These are phyloP conservation scores for Kokia cookei DNA, from an alignment of 441 rosid genomes.

Conservation along the genomic window DNA sequence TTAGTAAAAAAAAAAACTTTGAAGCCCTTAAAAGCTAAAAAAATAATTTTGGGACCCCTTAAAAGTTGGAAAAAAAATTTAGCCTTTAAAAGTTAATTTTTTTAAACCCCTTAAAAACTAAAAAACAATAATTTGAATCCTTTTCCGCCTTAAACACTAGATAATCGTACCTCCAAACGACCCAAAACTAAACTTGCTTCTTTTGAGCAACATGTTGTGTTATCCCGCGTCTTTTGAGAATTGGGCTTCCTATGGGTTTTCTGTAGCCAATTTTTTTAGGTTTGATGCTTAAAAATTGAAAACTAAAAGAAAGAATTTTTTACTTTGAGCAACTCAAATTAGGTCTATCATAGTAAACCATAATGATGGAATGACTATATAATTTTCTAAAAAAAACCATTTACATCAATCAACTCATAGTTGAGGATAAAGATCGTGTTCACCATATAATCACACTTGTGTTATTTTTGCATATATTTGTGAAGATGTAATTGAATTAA, in stretches of 20 bases:
- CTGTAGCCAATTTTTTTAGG: background rate
- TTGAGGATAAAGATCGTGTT: background rate
- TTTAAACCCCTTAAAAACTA: too few species aligned
- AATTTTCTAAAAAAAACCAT: background rate
- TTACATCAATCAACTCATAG: background rate
- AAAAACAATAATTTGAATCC: too few species aligned
- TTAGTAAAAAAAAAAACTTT: too few species aligned
- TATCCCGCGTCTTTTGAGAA: background rate
- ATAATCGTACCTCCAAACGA: too few species aligned
- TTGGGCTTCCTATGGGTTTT: background rate
- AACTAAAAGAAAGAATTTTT: background rate
- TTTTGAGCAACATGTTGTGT: background rate
- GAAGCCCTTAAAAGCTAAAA: too few species aligned
- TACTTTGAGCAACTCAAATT: background rate
- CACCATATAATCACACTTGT: too few species aligned
- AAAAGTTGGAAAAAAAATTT: too few species aligned
- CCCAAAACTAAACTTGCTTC: background rate
- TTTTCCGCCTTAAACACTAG: too few species aligned
- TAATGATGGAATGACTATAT: background rate
- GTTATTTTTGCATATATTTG: too few species aligned
- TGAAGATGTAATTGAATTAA: too few species aligned
- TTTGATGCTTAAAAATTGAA: background rate
- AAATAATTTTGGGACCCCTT: too few species aligned
- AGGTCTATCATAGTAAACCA: background rate
- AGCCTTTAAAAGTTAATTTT: too few species aligned